phyloP scores from a whole-genome alignment of 2,329 filamentous ascomycete genomes.

The Triangularia setosa region DNA sequence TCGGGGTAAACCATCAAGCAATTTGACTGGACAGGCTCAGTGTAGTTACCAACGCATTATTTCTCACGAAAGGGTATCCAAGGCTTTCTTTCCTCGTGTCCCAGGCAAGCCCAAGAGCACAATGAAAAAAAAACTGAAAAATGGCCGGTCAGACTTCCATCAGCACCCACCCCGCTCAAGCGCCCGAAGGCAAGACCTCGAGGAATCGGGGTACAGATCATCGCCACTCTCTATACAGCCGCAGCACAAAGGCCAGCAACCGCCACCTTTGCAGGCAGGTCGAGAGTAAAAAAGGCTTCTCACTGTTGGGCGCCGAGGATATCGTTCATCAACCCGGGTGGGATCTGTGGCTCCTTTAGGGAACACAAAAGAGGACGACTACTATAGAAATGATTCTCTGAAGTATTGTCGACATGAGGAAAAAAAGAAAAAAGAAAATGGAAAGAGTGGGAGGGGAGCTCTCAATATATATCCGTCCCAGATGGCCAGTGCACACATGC shows the following conservation, averaged over 20 bases:
- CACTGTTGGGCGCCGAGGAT: slow-evolving; percentile 89
- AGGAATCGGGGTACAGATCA: slow-evolving; percentile 78
- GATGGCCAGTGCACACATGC: slow-evolving; percentile 27
- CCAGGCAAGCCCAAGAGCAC: slow-evolving; percentile 43
- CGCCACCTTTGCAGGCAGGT: slow-evolving; percentile 60
- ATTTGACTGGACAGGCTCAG: no score
- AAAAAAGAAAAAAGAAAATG: slow-evolving; percentile 42
- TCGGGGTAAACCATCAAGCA: no score
- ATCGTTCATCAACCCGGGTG: slow-evolving; percentile 92
- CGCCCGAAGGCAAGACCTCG: slow-evolving; percentile 72
- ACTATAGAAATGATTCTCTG: slow-evolving; percentile 98
- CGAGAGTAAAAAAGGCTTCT: slow-evolving; percentile 61
- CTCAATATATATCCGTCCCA: slow-evolving; percentile 39
- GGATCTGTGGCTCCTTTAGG: slow-evolving; percentile 88
- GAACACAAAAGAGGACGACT: slow-evolving; percentile 88
- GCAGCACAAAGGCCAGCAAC: slow-evolving; percentile 28
- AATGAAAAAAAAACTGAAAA: slow-evolving; percentile 57
- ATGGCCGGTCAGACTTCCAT: slow-evolving; percentile 82
- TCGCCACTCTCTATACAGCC: slow-evolving; percentile 84
- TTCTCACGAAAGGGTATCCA: background rate
- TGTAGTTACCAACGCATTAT: no score
- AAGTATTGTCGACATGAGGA: slow-evolving; percentile 62
- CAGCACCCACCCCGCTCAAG: slow-evolving; percentile 73
- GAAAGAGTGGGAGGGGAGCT: slow-evolving; percentile 30
- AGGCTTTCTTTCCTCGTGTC: slow-evolving; percentile 49